Evolutionary conservation across 495 filamentous ascomycete species (phyloP), one percentile per base, ranked within the genome.

Genomic region (Aspergillus avenaceus): DNA sequence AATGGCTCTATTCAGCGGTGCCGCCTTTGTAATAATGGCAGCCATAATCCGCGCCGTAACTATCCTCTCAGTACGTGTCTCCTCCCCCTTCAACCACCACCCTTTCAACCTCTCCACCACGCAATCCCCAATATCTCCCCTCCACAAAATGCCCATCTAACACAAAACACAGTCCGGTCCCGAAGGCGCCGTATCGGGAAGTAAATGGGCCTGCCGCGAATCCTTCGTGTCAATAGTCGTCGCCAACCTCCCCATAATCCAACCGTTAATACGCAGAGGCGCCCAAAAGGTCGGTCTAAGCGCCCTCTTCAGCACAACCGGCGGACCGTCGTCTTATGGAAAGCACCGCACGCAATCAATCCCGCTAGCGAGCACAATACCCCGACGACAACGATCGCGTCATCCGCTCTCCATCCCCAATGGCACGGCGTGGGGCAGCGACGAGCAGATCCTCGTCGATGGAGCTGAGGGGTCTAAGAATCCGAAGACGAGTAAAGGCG

Each of bases 181-280:
- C 27, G 63, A 76, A 38, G 65, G 65, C 23, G 73, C 74, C 16
- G 56, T 62, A 0, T 49, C 71, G 36, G 76, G 75, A 4, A 74
- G 76, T 9, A 67, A 70, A 61, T 83, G 80, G 80, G 77, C 80
- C 14, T 72, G 76, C 54, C 78, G 79, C 37, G 80, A 82, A 55
- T 75, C 75, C 6, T 82, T 83, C 53, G 76, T 82, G 44, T 74
- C 73, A 0, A 67, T 82, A 22, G 59, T 80, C 12, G 66, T 83
- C 8, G 71, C 72, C 38, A 83, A 83, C 52, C 61, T 80, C 29
- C 80, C 80, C 8, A 79, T 82, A 62, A 62, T 82, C 9, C 75
- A 78, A 45, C 77, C 78, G 0, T 53, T 80, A 0, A 65, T 79
- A 52, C 69, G 69, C 9, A 56, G 56, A 9, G 52, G 55, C 8